These are phyloP conservation scores for Macrolepiota albuminosa DNA, from an alignment of 768 basidiomycete genomes.

Conservation along the genomic window DNA sequence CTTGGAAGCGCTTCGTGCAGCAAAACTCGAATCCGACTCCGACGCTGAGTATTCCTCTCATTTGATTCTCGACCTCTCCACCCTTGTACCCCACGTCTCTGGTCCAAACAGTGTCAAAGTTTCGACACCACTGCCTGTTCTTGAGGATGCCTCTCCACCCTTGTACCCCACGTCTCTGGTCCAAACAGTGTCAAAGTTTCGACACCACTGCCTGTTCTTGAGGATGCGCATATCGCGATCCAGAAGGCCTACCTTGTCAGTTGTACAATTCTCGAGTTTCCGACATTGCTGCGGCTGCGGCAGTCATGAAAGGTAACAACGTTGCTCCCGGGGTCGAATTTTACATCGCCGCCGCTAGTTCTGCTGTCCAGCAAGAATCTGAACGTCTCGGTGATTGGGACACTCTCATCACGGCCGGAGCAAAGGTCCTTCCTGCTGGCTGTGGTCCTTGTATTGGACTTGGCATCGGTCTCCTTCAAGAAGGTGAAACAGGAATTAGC, in stretches of 20 bases:
- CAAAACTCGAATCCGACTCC: slow-evolving; percentile 61
- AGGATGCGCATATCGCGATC: slow-evolving; percentile 69
- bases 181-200: slow-evolving; percentile 98
- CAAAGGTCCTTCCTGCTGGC: slow-evolving; percentile 89
- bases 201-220: slow-evolving; percentile 86
- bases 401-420: slow-evolving; percentile 79
- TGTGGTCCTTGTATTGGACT: slow-evolving; percentile 99
- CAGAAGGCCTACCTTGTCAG: slow-evolving; percentile 98
- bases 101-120: slow-evolving; percentile 98
- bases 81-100: slow-evolving; percentile 92
- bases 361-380: slow-evolving; percentile 85
- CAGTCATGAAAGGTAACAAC: slow-evolving; percentile 76
- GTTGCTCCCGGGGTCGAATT: slow-evolving; percentile 92
- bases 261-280: slow-evolving; percentile 95
- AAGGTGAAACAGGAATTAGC: slow-evolving; percentile 94
- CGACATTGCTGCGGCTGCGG: slow-evolving; percentile 88
- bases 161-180: slow-evolving; percentile 94
- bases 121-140: slow-evolving; percentile 86
- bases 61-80: slow-evolving; percentile 87
- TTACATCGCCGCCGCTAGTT: slow-evolving; percentile 95
- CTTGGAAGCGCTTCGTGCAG: slow-evolving; percentile 56
- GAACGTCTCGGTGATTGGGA: slow-evolving; percentile 88
- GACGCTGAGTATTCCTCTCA: slow-evolving; percentile 82
- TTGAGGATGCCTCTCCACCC: slow-evolving; percentile 88
- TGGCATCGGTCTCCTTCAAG: slow-evolving; percentile 87